Evolutionary conservation across 768 basidiomycete genomes (phyloP).

Genomic region (Xanthoconium purpureum): DNA sequence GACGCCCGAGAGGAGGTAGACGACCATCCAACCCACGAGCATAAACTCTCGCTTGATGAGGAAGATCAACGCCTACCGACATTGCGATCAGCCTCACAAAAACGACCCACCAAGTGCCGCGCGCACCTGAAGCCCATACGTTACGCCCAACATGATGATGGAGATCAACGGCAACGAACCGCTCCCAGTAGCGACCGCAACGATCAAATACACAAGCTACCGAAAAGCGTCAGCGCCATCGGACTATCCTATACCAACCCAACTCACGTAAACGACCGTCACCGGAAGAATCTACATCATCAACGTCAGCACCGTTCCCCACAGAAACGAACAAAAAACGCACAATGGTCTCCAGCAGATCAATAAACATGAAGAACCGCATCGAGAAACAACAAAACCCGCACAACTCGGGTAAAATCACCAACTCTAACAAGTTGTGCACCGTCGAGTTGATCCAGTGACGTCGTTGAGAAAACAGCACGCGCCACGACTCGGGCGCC

Average conservation of each 20-base stretch:
- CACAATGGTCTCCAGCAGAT: conserved; percentile 85
- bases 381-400: conserved; percentile 98
- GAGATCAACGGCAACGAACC: conserved; percentile 82
- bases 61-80: conserved; percentile 79
- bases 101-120: neutral
- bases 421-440: conserved; percentile 88
- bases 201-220: conserved; percentile 79
- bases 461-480: conserved; percentile 88
- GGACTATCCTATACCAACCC: neutral
- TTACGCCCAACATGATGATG: conserved; percentile 84
- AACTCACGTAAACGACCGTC: conserved; percentile 84
- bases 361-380: conserved; percentile 92
- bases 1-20: conserved; percentile 86
- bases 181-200: conserved; percentile 67
- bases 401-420: conserved; percentile 81
- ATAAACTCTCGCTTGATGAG: conserved; percentile 97
- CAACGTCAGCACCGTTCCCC: neutral
- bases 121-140: conserved; percentile 86
- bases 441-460: too few species aligned
- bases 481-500: conserved; percentile 85
- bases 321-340: conserved; percentile 29
- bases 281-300: conserved; percentile 75
- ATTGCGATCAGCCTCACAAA: neutral
- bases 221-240: conserved; percentile 5
- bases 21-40: too few species aligned